phyloP scores from a whole-genome alignment of 73 alveolate species.

The Paramecium sexaurelia region DNA sequence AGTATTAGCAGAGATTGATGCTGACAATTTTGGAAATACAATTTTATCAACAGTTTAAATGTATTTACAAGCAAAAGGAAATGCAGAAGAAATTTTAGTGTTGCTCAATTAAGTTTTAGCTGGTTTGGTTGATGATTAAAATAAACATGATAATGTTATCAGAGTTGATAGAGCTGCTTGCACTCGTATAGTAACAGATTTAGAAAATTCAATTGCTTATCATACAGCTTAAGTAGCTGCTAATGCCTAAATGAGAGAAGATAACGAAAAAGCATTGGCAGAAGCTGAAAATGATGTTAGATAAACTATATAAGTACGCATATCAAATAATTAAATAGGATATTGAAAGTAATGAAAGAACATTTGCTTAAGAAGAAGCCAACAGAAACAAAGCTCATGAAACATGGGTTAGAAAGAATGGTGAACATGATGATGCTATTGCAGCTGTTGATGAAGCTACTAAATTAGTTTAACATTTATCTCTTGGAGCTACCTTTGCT shows the following conservation, averaged over 20 bases:
- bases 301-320: slow-evolving; percentile 19
- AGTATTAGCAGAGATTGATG: slow-evolving; percentile 50
- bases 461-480: slow-evolving; percentile 43
- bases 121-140: slow-evolving; percentile 53
- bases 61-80: slow-evolving; percentile 49
- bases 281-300: slow-evolving; percentile 56
- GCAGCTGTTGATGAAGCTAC: slow-evolving; percentile 59
- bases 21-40: slow-evolving; percentile 55
- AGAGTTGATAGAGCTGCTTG: slow-evolving; percentile 60
- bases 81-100: slow-evolving; percentile 37
- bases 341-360: slow-evolving; percentile 52
- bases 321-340: not conserved
- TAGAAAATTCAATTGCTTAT: slow-evolving; percentile 37
- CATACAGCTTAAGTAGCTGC: slow-evolving; percentile 39
- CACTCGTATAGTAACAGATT: slow-evolving; percentile 25
- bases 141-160: slow-evolving; percentile 41
- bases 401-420: slow-evolving; percentile 52
- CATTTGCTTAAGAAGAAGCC: slow-evolving; percentile 49
- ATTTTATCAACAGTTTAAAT: slow-evolving; percentile 41
- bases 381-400: slow-evolving; percentile 52
- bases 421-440: slow-evolving; percentile 56
- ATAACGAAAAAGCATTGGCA: slow-evolving; percentile 37
- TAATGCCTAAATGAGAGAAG: slow-evolving; percentile 41
- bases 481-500: slow-evolving; percentile 55
- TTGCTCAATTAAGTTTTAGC: slow-evolving; percentile 33